Conservation (phyloP, 2,329 filamentous ascomycete species). For the Ceratocystis colombiana region DNA sequence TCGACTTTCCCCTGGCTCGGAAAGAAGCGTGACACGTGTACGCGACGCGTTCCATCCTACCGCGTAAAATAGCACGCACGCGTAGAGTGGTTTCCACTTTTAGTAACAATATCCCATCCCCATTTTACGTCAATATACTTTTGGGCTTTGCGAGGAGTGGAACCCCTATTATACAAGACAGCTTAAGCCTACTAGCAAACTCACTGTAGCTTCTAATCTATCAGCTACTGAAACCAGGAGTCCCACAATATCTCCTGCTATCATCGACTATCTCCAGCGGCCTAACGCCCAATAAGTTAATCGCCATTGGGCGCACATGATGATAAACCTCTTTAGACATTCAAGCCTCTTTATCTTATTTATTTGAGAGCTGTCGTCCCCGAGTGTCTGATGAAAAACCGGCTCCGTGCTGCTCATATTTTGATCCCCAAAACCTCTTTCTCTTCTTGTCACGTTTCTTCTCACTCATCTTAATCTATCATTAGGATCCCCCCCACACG, state of each 20-base stretch:
- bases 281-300: neutral
- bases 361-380: neutral
- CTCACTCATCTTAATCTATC: too few relatives aligned
- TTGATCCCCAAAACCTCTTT: too few relatives aligned
- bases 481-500: neutral
- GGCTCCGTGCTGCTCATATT: neutral
- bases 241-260: slow-evolving; percentile 21
- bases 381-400: neutral
- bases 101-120: neutral
- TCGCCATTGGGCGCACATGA: neutral
- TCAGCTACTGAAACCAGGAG: neutral
- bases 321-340: neutral
- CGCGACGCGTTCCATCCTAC: neutral
- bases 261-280: slow-evolving; percentile 25
- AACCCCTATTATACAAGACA: neutral
- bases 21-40: slow-evolving; percentile 3
- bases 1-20: neutral
- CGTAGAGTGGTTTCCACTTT: slow-evolving; percentile 17
- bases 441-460: too few relatives aligned
- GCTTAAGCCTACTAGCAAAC: neutral
- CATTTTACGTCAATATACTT: neutral
- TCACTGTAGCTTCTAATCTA: too few relatives aligned
- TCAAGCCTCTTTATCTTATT: neutral
- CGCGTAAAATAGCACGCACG: slow-evolving; percentile 6
- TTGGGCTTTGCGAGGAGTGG: neutral